phyloP scores from a whole-genome alignment of 2,329 filamentous ascomycete genomes.

The Didymella keratinophila region DNA sequence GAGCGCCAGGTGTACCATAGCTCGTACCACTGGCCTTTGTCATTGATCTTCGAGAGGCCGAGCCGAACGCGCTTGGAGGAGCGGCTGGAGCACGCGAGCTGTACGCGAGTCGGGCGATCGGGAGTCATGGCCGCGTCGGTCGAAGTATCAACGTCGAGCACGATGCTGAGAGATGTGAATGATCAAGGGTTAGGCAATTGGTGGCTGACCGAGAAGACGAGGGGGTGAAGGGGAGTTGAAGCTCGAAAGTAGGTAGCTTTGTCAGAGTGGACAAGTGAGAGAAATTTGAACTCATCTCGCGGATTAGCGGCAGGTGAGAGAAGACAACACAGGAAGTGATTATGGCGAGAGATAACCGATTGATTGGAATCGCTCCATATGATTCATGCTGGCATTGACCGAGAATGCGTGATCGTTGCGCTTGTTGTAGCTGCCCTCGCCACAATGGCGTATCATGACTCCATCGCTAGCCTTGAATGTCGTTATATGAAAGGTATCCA shows the following conservation, averaged over 20 bases:
- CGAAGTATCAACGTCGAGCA: background rate
- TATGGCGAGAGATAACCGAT: background rate
- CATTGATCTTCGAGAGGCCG: too few species aligned
- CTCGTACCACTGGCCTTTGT: too few species aligned
- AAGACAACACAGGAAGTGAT: background rate
- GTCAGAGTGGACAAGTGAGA: background rate
- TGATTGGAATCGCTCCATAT: background rate
- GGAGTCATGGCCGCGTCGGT: background rate
- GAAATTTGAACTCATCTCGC: background rate
- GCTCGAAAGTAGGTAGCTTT: background rate
- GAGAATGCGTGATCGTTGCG: background rate
- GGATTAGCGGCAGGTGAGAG: background rate
- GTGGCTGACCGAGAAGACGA: background rate
- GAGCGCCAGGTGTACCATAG: too few species aligned
- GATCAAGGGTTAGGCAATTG: background rate
- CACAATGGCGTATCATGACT: background rate
- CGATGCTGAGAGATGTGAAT: background rate
- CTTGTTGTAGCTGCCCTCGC: background rate
- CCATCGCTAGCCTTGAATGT: background rate
- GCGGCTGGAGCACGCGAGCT: background rate
- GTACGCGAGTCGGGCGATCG: too few species aligned
- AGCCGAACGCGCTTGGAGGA: background rate
- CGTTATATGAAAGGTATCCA: conserved; percentile 77
- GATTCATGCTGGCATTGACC: background rate
- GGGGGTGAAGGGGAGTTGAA: background rate